Base-by-base conservation (phyloP, 805 yeast species). In the Suhomyces sp. region DNA sequence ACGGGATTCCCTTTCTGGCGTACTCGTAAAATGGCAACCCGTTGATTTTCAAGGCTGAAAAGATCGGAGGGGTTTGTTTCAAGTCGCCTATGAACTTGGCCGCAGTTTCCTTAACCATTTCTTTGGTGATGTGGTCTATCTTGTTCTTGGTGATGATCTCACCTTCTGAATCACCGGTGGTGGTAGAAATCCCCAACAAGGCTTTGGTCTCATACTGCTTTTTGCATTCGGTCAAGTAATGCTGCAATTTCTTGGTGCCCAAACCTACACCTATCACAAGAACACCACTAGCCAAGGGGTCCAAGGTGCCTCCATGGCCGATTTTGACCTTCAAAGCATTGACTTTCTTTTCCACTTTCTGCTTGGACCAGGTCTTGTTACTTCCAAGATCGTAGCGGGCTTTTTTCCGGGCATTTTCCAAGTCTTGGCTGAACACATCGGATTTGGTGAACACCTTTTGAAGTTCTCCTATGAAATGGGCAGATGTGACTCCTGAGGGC, bases 291-390 rank as follows among this genome's bases (percentile, higher is more conserved):
- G 99, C 99, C 44, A 89, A 71, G 0, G 98, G 97, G 64, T 94
- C 99, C 38, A 94, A 74, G 0, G 99, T 94, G 8, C 99, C 99
- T 17, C 99, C 99, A 68, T 94, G 99, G 1, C 99, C 99, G 77
- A 93, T 87, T 64, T 94, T 94, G 33, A 92, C 84, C 60, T 85
- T 85, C 4, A 81, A 73, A 31, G 76, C 76, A 23, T 78, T 72
- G 27, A 80, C 74, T 53, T 81, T 80, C 50, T 81, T 78, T 54
- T 80, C 77, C 44, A 82, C 78, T 36, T 83, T 76, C 51, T 72
- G 76, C 49, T 76, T 69, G 52, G 81, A 74, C 64, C 74, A 70
- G 51, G 67, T 65, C 47, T 68, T 69, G 63, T 73, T 72, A 42
- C 67, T 67, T 31, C 71, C 65, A 13, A 77, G 65, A 44, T 76